Conservation (phyloP, 73 alveolate genomes). For the Stentor coeruleus region DNA sequence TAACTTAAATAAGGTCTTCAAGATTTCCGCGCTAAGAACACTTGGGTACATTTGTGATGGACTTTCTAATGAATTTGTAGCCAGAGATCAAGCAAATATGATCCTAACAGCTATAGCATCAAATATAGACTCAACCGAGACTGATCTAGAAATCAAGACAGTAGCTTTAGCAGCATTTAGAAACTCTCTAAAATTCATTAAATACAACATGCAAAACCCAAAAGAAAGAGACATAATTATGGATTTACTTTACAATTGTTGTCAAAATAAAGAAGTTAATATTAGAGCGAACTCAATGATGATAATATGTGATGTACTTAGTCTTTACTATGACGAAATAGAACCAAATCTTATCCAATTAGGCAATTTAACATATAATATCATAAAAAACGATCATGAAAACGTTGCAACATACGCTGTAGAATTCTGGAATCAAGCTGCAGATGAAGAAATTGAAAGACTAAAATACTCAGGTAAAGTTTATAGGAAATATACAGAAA, state of each 20-base stretch:
- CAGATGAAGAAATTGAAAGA: neutral
- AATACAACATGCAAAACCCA: neutral
- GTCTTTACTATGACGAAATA: neutral
- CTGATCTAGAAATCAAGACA: neutral
- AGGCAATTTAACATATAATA: neutral
- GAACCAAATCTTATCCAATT: neutral
- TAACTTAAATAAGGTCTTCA: neutral
- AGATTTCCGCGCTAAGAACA: neutral
- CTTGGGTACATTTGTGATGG: constrained; percentile 25
- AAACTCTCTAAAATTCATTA: neutral
- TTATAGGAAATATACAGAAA: no score
- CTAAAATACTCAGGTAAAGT: neutral
- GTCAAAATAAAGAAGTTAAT: neutral
- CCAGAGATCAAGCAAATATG: neutral
- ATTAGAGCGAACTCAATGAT: neutral
- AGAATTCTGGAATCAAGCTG: neutral
- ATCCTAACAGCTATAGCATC: neutral
- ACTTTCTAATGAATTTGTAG: no score
- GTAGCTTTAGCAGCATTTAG: neutral
- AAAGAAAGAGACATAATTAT: neutral
- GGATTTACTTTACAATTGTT: neutral
- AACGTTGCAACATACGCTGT: neutral
- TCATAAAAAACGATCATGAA: neutral
- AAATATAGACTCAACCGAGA: neutral
- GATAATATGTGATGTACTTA: neutral